phyloP scores from a whole-genome alignment of 768 basidiomycete species.

The Cubamyces lactineus region DNA sequence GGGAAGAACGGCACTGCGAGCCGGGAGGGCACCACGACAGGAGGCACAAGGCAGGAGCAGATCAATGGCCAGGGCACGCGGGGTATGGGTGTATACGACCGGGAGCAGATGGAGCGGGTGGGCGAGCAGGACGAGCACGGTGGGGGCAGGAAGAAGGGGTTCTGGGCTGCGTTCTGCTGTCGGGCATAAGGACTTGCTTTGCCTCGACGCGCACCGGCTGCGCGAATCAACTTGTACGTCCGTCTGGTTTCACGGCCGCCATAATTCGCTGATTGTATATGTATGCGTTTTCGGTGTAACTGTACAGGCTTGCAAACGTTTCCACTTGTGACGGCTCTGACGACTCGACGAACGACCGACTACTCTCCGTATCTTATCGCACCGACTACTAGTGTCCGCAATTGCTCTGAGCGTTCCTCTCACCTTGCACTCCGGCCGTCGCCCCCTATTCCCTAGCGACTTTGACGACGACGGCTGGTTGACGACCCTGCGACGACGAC shows the following conservation, averaged over 20 bases:
- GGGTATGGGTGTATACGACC: slow-evolving; percentile 68
- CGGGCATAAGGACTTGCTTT: slow-evolving; percentile 46
- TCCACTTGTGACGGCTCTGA: slow-evolving; percentile 25
- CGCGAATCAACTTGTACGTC: slow-evolving; percentile 25
- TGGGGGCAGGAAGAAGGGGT: slow-evolving; percentile 60
- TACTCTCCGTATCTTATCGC: slow-evolving; percentile 15
- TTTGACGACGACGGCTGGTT: slow-evolving; percentile 11
- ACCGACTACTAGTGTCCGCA: slow-evolving; percentile 6
- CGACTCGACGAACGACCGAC: slow-evolving; percentile 23
- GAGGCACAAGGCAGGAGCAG: slow-evolving; percentile 40
- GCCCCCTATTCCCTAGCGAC: not conserved
- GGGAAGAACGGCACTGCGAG: slow-evolving; percentile 47
- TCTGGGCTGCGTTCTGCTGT: slow-evolving; percentile 73
- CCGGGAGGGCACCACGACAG: slow-evolving; percentile 53
- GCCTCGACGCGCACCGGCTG: slow-evolving; percentile 28
- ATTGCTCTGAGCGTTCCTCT: slow-evolving; percentile 11
- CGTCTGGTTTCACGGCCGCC: not conserved
- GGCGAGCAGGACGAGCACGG: slow-evolving; percentile 63
- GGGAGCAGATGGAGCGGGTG: slow-evolving; percentile 61
- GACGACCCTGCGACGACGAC: slow-evolving; percentile 22
- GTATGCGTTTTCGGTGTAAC: not conserved
- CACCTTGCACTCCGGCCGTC: not conserved
- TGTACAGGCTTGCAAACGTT: slow-evolving; percentile 20
- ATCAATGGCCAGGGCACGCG: slow-evolving; percentile 45
- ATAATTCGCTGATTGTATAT: not conserved